Percentiles rank a stretch among this genome's conserved stretches.
Evolutionary conservation across 306 rosid genomes (phyloP).

Genomic region (Boehmeria nivea): DNA sequence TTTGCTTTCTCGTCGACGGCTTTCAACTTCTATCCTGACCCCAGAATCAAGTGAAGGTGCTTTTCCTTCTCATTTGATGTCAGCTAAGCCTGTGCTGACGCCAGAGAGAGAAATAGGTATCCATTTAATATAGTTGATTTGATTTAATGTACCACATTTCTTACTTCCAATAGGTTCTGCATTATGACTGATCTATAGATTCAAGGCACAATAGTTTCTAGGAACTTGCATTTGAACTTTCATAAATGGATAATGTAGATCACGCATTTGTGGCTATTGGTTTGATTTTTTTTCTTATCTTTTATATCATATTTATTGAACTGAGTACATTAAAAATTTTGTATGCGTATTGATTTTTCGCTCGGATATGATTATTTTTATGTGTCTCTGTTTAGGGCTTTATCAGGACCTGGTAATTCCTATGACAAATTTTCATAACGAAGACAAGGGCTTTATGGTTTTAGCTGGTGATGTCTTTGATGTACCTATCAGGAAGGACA

Average conservation of each 20-base stretch:
- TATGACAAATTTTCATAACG: slow-evolving; percentile 73
- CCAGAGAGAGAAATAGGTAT: slow-evolving; percentile 62
- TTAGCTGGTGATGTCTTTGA: slow-evolving; percentile 94
- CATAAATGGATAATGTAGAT: too few species aligned
- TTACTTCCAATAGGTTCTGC: too few species aligned
- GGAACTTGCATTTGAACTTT: too few species aligned
- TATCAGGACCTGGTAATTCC: slow-evolving; percentile 81
- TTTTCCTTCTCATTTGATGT: slow-evolving; percentile 56
- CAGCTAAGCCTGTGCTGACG: slow-evolving; percentile 38
- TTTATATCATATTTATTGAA: too few species aligned
- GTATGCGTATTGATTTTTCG: slow-evolving; percentile 17
- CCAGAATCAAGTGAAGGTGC: slow-evolving; percentile 46
- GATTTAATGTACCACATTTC: too few species aligned
- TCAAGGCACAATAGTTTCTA: too few species aligned
- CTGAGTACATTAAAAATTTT: neutral
- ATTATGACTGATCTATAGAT: too few species aligned
- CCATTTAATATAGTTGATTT: neutral
- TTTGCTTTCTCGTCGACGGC: slow-evolving; percentile 25
- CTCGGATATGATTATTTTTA: neutral
- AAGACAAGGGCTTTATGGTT: slow-evolving; percentile 83
- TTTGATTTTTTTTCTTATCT: too few species aligned
- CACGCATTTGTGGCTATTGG: too few species aligned
- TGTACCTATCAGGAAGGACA: slow-evolving; percentile 84
- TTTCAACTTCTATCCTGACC: slow-evolving; percentile 46
- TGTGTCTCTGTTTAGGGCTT: slow-evolving; percentile 49